Percentiles rank a stretch among this genome's conserved stretches.
These are phyloP conservation scores for Cydonia oblonga DNA, from an alignment of 331 rosid genomes.

Conservation along the genomic window DNA sequence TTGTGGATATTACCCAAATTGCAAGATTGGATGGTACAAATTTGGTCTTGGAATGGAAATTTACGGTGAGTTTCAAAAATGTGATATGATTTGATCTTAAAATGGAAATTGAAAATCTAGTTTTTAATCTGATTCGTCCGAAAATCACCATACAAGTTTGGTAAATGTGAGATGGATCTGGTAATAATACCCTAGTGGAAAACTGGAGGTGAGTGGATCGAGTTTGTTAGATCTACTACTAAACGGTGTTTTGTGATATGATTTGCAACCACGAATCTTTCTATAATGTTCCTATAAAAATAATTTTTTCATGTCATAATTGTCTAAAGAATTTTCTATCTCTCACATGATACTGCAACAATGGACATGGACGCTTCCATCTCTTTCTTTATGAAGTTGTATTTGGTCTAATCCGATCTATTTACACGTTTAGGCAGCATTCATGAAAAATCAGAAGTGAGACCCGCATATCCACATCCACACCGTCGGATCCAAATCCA, in stretches of 20 bases:
- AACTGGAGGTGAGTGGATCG: too few relatives aligned
- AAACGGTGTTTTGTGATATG: not conserved
- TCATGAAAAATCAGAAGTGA: not conserved
- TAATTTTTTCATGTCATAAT: too few relatives aligned
- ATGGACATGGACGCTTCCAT: too few relatives aligned
- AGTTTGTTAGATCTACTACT: not conserved
- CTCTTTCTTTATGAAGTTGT: not conserved
- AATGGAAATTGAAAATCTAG: not conserved
- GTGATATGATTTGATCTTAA: too few relatives aligned
- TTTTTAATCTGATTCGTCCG: too few relatives aligned
- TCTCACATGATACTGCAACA: too few relatives aligned
- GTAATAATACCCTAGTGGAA: not conserved
- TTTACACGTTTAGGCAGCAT: not conserved
- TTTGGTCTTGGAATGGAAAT: too few relatives aligned
- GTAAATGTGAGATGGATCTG: not conserved
- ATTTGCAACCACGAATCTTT: too few relatives aligned
- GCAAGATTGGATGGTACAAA: not conserved
- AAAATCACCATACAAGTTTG: not conserved
- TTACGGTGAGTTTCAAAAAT: too few relatives aligned
- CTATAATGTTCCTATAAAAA: too few relatives aligned
- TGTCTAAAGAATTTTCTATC: too few relatives aligned
- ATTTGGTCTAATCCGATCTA: too few relatives aligned
- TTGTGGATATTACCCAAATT: not conserved
- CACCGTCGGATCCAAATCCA: not conserved
- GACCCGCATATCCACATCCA: not conserved